Evolutionary conservation across 2,329 filamentous ascomycete genomes (phyloP), one percentile per base, ranked within the genome.

Genomic region (Trichophyton mentagrophytes): DNA sequence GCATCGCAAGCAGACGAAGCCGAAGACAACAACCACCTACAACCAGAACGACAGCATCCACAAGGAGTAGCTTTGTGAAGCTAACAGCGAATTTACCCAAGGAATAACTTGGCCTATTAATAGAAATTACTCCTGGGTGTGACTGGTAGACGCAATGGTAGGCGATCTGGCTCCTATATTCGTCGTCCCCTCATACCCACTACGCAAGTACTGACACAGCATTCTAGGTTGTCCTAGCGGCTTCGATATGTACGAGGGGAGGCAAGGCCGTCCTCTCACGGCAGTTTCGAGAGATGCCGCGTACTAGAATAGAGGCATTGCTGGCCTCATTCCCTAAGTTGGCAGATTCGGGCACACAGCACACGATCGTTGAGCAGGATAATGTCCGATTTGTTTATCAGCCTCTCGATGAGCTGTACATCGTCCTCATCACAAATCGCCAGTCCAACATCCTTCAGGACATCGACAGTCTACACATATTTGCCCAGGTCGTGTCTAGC

Each of bases 341-440:
- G 62, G 91, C 93, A 70, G 91, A 96, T 75, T 90, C 89, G 64
- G 89, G 91, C 64, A 96, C 90, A 59, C 93, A 99, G 77, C 93
- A 99, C 76, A 99, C 93, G 30, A 99, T 89, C 4, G 91, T 97
- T 69, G 93, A 99, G 77, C 91, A 97, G 77, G 95, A 99, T 79
- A 97, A 96, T 79, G 93, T 99, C 71, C 92, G 93, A 78, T 99
- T 96, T 73, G 93, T 99, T 62, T 99, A 99, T 80, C 93, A 99
- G 75, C 95, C 93, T 63, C 83, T 99, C 66, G 95, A 99, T 78
- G 95, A 99, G 80, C 86, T 99, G 66, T 99, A 99, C 83, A 97
- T 99, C 85, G 92, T 99, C 66, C 85, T 99, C 71, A 97, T 99
- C 77, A 99, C 95, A 75, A 99, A 99, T 81, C 88, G 90, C 69